Evolutionary conservation across 108 stramenopile genomes (phyloP).

Genomic region (Seminavis robusta): DNA sequence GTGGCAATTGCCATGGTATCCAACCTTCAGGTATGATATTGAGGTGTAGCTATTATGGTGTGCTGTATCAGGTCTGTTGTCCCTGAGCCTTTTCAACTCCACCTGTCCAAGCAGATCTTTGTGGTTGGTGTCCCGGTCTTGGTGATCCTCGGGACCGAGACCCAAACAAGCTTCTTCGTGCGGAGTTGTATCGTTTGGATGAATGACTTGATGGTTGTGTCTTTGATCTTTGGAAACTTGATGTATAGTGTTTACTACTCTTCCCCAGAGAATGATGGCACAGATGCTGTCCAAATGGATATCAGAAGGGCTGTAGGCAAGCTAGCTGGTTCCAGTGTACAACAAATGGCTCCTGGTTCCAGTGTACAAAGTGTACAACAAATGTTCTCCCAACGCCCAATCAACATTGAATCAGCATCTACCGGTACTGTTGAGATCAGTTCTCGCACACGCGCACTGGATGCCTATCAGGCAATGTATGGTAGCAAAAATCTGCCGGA

Average conservation of each 20-base stretch:
- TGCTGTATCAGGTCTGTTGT: neutral
- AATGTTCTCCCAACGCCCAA: too few species aligned
- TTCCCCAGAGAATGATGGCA: too few species aligned
- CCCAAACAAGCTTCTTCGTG: conserved; percentile 6
- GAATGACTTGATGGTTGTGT: conserved; percentile 6
- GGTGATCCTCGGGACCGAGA: neutral
- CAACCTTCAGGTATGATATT: conserved; percentile 10
- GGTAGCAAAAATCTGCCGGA: too few species aligned
- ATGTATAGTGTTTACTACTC: conserved; percentile 1
- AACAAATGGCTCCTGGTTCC: too few species aligned
- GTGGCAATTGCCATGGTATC: conserved; percentile 11
- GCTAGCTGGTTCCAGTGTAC: too few species aligned
- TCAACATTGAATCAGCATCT: too few species aligned
- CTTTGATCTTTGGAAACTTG: conserved; percentile 13
- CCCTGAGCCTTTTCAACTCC: neutral
- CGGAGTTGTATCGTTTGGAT: conserved; percentile 9
- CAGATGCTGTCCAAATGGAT: too few species aligned
- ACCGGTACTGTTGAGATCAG: too few species aligned
- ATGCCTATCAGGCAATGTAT: too few species aligned
- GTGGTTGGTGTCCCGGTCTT: conserved; percentile 1
- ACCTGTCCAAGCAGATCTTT: neutral
- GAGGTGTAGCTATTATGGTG: neutral
- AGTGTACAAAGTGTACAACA: too few species aligned
- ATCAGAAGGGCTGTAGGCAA: too few species aligned
- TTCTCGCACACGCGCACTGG: too few species aligned